Evolutionary conservation across 768 basidiomycete genomes (phyloP), one percentile per base, ranked within the genome.

Genomic region (Calocera viscosa): DNA sequence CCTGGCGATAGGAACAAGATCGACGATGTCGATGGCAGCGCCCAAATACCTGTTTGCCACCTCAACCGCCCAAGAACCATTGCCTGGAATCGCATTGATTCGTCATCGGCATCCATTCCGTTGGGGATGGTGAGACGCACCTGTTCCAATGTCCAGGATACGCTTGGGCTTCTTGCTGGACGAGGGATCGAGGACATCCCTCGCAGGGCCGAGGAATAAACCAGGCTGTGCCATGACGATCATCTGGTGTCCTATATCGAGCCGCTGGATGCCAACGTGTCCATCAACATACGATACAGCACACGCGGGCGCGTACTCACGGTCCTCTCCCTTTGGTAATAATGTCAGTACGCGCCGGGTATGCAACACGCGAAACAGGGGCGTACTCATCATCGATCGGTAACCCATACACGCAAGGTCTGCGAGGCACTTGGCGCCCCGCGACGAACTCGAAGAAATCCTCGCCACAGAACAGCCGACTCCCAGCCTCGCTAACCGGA

Each of bases 171-270:
- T 22, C 11, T 60, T 32, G 53, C 53, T 16, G 19, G 43, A 8
- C 3, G 43, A 47, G 24, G 19, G 24, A 17, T 47, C 43, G 14
- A 60, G 53, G 24, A 60, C 53, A 2, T 60, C 53, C 30, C 22
- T 32, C 24, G 30, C 53, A 22, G 53, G 53, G 14, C 53, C 53
- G 53, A 60, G 26, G 53, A 60, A 60, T 10, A 60, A 32, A 10
- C 30, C 53, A 26, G 24, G 24, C 53, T 28, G 53, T 32, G 53
- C 53, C 30, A 11, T 26, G 53, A 60, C 16, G 53, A 60, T 60
- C 53, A 60, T 60, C 30, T 26, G 24, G 30, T 60, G 53, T 28
- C 53, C 53, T 60, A 60, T 60, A 60, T 60, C 53, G 53, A 60
- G 53, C 53, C 53, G 2, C 53, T 60, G 53, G 14, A 30, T 16